Evolutionary conservation across 192 early-diverging fungal species (phyloP).

Genomic region (Rhizophagus clarus): DNA sequence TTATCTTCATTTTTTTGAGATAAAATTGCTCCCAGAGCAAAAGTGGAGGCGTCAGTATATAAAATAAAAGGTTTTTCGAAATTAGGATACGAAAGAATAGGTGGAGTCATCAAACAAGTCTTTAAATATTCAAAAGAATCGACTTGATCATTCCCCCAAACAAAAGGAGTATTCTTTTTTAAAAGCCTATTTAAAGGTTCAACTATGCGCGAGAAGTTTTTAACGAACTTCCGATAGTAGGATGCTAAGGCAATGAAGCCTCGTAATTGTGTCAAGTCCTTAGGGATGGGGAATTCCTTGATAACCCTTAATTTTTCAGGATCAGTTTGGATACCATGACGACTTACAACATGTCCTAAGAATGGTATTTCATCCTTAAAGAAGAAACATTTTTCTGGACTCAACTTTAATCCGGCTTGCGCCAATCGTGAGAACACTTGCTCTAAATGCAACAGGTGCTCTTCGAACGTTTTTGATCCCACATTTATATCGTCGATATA

Average conservation of each 20-base stretch:
- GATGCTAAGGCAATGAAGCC: neutral
- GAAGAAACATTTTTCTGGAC: neutral
- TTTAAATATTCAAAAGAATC: neutral
- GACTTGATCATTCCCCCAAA: neutral
- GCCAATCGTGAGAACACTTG: neutral
- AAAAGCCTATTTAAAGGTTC: neutral
- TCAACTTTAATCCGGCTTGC: neutral
- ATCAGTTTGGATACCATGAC: neutral
- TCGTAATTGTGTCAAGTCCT: neutral
- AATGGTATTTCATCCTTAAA: neutral
- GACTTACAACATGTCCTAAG: neutral
- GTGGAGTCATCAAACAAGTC: neutral
- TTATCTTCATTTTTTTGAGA: neutral
- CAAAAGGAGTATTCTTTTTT: neutral
- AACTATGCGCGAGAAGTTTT: neutral
- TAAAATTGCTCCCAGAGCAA: neutral
- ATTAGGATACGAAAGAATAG: neutral
- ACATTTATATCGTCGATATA: conserved; percentile 43
- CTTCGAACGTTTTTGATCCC: conserved; percentile 32
- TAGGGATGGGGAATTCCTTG: neutral
- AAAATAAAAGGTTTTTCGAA: neutral
- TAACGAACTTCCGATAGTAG: neutral
- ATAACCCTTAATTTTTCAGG: neutral
- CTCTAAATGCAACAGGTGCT: conserved; percentile 28
- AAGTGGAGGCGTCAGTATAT: neutral